A percentile compares a stretch with the other conserved stretches of the same genome.
phyloP scores from a whole-genome alignment of 306 rosid genomes.

The Vicia faba region DNA sequence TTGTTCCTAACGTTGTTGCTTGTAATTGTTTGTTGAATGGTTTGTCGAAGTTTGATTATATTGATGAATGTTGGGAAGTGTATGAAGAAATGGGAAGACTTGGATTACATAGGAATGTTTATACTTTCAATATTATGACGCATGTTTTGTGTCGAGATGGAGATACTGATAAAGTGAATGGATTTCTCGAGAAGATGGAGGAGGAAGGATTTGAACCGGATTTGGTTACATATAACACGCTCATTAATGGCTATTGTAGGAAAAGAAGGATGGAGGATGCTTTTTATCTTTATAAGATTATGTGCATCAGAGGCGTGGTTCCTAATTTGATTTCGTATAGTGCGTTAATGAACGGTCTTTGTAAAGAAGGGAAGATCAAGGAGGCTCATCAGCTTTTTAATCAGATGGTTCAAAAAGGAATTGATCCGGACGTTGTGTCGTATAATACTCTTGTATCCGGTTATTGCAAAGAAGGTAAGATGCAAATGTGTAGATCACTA shows the following conservation, averaged over 20 bases:
- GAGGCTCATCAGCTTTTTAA: constrained; percentile 95
- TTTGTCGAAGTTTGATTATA: constrained; percentile 52
- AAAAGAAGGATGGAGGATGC: constrained; percentile 78
- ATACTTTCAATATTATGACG: constrained; percentile 76
- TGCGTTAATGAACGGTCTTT: constrained; percentile 85
- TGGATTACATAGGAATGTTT: constrained; percentile 75
- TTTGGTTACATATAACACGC: constrained; percentile 73
- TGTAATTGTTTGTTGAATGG: constrained; percentile 74
- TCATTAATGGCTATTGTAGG: constrained; percentile 73
- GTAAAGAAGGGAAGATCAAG: constrained; percentile 60
- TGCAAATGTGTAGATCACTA: constrained; percentile 56
- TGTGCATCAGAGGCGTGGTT: constrained; percentile 72
- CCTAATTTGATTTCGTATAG: constrained; percentile 79
- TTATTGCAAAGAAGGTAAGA: constrained; percentile 65
- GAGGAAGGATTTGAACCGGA: constrained; percentile 93
- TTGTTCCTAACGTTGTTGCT: constrained; percentile 66
- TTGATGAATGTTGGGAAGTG: constrained; percentile 73
- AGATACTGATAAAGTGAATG: constrained; percentile 68
- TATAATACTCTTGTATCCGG: constrained; percentile 77
- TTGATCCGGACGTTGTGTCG: constrained; percentile 58
- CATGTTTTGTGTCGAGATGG: constrained; percentile 70
- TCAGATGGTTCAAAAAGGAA: constrained; percentile 74
- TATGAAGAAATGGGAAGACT: constrained; percentile 85
- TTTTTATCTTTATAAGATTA: constrained; percentile 72
- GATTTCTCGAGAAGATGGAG: constrained; percentile 84